Evolutionary conservation across 2,329 filamentous ascomycete genomes (phyloP).

Genomic region (Aspergillus sergii): DNA sequence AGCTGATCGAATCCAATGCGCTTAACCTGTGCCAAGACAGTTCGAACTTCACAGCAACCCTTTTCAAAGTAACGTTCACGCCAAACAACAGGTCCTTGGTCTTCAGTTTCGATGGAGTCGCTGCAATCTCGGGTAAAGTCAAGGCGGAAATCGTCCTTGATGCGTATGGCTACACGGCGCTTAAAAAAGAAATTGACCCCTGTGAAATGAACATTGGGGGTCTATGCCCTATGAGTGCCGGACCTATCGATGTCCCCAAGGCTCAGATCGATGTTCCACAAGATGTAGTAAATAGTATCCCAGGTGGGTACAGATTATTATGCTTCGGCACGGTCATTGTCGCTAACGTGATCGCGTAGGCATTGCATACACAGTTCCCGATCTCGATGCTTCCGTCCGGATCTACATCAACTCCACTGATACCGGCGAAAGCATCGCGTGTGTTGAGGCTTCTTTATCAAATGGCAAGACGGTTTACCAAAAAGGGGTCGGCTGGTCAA

Average conservation of each 20-base stretch:
- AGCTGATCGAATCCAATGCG: constrained; percentile 77
- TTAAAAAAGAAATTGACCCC: constrained; percentile 71
- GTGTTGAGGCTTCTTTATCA: constrained; percentile 82
- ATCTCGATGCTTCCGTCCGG: constrained; percentile 82
- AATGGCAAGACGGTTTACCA: constrained; percentile 93
- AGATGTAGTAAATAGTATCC: constrained; percentile 66
- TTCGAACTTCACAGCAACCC: constrained; percentile 80
- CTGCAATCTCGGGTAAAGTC: constrained; percentile 80
- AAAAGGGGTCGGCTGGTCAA: constrained; percentile 83
- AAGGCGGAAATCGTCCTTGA: constrained; percentile 73
- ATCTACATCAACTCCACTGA: constrained; percentile 76
- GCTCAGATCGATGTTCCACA: constrained; percentile 67
- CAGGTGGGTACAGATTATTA: constrained; percentile 51
- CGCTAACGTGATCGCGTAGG: constrained; percentile 40
- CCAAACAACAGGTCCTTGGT: constrained; percentile 67
- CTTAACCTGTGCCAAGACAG: constrained; percentile 81
- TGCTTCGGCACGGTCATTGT: neutral
- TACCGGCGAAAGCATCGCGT: constrained; percentile 70
- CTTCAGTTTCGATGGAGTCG: constrained; percentile 77
- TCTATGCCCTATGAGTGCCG: constrained; percentile 88
- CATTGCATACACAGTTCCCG: constrained; percentile 86
- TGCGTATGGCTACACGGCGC: constrained; percentile 78
- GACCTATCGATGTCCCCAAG: constrained; percentile 70
- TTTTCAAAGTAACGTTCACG: constrained; percentile 75
- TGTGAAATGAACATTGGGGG: constrained; percentile 70